Conservation (phyloP, 805 yeast species). For the Nakazawaea wyomingensis region DNA sequence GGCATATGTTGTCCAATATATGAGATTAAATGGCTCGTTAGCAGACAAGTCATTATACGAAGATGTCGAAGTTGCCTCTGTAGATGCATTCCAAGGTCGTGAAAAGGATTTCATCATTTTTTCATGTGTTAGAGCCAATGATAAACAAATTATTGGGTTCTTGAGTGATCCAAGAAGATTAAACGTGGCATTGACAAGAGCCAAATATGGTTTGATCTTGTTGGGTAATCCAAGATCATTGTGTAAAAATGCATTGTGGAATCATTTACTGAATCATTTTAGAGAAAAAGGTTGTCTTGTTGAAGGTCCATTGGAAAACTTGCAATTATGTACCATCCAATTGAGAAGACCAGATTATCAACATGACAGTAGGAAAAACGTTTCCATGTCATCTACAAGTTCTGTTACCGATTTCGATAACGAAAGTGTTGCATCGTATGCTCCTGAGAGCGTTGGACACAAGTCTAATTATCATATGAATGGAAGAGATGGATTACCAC, state of each 20-base stretch:
- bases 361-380: conserved; percentile 1
- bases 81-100: conserved; percentile 59
- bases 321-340: conserved; percentile 67
- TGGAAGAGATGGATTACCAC: conserved; percentile 10
- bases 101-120: conserved; percentile 48
- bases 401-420: conserved; percentile 29
- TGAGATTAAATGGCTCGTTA: conserved; percentile 66
- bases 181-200: conserved; percentile 87
- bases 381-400: conserved; percentile 15
- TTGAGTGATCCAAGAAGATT: conserved; percentile 79
- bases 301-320: conserved; percentile 79
- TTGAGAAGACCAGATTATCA: conserved; percentile 26
- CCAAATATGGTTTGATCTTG: conserved; percentile 73
- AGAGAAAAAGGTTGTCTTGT: conserved; percentile 84
- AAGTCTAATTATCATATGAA: conserved; percentile 12
- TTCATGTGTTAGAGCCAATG: conserved; percentile 63
- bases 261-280: conserved; percentile 67
- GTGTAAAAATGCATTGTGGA: conserved; percentile 71
- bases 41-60: conserved; percentile 55
- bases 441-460: conserved; percentile 20
- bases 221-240: conserved; percentile 82
- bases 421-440: conserved; percentile 33
- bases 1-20: conserved; percentile 71
- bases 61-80: conserved; percentile 82
- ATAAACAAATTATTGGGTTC: conserved; percentile 71